Conservation (phyloP, 495 filamentous ascomycete species). For the Penicillium turbatum region DNA sequence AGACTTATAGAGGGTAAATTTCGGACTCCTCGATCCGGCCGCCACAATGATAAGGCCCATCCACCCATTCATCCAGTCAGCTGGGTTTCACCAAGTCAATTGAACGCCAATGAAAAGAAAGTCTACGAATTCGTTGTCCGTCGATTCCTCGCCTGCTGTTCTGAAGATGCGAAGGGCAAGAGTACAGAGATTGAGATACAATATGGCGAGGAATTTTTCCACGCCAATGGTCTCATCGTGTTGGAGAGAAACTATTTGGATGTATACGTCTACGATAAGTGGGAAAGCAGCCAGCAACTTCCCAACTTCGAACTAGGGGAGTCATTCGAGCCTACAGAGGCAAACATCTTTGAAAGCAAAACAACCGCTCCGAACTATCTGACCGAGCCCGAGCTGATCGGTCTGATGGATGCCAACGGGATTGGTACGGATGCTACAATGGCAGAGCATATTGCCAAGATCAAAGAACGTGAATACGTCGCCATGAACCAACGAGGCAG, state of each 20-base stretch:
- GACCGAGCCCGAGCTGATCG: slow-evolving; percentile 95
- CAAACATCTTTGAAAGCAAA: slow-evolving; percentile 81
- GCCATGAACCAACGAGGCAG: slow-evolving; percentile 54
- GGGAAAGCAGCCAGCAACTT: slow-evolving; percentile 80
- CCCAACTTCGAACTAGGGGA: slow-evolving; percentile 76
- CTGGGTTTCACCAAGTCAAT: slow-evolving; percentile 58
- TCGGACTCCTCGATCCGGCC: slow-evolving; percentile 72
- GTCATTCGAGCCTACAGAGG: slow-evolving; percentile 82
- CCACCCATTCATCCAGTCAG: slow-evolving; percentile 94
- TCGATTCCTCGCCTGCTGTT: slow-evolving; percentile 93
- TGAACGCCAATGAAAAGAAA: slow-evolving; percentile 62
- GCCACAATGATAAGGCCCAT: slow-evolving; percentile 92
- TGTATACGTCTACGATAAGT: slow-evolving; percentile 94
- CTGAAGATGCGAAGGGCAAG: slow-evolving; percentile 84
- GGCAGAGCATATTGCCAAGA: slow-evolving; percentile 96
- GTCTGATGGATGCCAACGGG: slow-evolving; percentile 96
- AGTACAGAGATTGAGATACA: slow-evolving; percentile 77
- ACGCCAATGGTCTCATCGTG: slow-evolving; percentile 77
- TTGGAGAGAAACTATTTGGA: slow-evolving; percentile 88
- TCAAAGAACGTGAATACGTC: slow-evolving; percentile 85
- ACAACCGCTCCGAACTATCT: slow-evolving; percentile 79
- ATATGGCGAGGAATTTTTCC: slow-evolving; percentile 81
- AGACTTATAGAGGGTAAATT: slow-evolving; percentile 75
- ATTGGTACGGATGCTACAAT: slow-evolving; percentile 98
- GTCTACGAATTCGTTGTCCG: slow-evolving; percentile 95